Evolutionary conservation across 2,329 filamentous ascomycete genomes (phyloP).

Genomic region (Ilyonectria mors-panacis): DNA sequence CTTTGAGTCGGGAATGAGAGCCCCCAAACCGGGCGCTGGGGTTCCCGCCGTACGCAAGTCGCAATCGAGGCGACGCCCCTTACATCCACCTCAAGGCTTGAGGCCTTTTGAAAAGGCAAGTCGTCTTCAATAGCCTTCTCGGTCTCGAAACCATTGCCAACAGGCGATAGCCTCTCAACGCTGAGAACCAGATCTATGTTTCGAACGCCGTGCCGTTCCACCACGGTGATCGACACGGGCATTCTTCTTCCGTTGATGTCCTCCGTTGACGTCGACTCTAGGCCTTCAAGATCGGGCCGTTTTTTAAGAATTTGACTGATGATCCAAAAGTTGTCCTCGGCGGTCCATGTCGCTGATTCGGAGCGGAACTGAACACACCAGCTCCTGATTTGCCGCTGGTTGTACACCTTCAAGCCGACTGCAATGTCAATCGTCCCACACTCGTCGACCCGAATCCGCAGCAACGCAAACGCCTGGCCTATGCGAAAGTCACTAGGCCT

Average conservation of each 20-base stretch:
- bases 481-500: slow-evolving; percentile 9
- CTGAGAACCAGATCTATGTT: slow-evolving; percentile 1
- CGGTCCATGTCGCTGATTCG: background rate
- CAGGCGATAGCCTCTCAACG: background rate
- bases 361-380: slow-evolving; percentile 3
- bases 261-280: background rate
- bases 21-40: background rate
- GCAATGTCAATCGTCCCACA: slow-evolving; percentile 6
- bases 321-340: slow-evolving; percentile 9
- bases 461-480: slow-evolving; percentile 4
- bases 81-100: background rate
- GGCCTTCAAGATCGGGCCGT: background rate
- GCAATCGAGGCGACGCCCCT: background rate
- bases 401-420: slow-evolving; percentile 6
- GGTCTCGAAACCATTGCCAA: background rate
- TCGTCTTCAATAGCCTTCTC: background rate
- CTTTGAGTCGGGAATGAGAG: background rate
- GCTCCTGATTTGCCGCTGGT: slow-evolving; percentile 1
- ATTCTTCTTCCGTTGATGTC: background rate
- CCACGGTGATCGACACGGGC: background rate
- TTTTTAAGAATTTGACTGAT: background rate
- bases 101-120: background rate
- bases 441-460: background rate
- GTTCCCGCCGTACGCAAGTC: background rate
- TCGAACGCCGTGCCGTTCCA: background rate